A percentile compares a stretch with the other conserved stretches of the same genome.
Evolutionary conservation across 2,329 filamentous ascomycete species (phyloP).

Genomic region (Leptographium galeiforme): DNA sequence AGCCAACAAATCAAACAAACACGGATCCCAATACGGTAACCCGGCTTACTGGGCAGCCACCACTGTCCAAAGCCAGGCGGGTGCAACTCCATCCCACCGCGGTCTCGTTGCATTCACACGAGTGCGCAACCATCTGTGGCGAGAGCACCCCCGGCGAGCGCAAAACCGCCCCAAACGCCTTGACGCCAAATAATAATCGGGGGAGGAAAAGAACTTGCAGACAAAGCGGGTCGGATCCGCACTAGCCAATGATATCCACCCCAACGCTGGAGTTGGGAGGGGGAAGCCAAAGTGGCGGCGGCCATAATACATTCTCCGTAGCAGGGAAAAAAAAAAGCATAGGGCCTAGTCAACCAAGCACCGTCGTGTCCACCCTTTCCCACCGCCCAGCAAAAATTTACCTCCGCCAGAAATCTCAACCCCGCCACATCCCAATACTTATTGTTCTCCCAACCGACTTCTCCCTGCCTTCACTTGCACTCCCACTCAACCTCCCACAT

Average conservation of each 20-base stretch:
- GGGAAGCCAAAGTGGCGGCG: conserved; percentile 6
- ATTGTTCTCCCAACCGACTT: conserved; percentile 5
- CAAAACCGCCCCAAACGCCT: conserved; percentile 33
- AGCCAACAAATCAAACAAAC: neutral
- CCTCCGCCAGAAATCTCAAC: conserved; percentile 9
- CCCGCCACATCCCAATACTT: conserved; percentile 9
- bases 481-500: neutral
- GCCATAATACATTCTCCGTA: neutral
- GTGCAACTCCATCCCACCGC: too few relatives aligned
- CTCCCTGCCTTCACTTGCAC: conserved; percentile 1
- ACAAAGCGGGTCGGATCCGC: conserved; percentile 2
- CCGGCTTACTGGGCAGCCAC: neutral
- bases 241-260: conserved; percentile 4
- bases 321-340: neutral
- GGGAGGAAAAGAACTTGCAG: neutral
- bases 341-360: conserved; percentile 2
- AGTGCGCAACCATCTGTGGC: neutral
- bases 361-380: conserved; percentile 3
- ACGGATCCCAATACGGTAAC: neutral
- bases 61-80: too few relatives aligned
- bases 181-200: conserved; percentile 24
- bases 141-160: neutral
- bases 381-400: conserved; percentile 14
- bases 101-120: too few relatives aligned
- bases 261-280: conserved; percentile 5